A percentile compares a stretch with the other conserved stretches of the same genome.
Conservation (phyloP, 2,329 filamentous ascomycete species). For the Tolypocladium inflatum region DNA sequence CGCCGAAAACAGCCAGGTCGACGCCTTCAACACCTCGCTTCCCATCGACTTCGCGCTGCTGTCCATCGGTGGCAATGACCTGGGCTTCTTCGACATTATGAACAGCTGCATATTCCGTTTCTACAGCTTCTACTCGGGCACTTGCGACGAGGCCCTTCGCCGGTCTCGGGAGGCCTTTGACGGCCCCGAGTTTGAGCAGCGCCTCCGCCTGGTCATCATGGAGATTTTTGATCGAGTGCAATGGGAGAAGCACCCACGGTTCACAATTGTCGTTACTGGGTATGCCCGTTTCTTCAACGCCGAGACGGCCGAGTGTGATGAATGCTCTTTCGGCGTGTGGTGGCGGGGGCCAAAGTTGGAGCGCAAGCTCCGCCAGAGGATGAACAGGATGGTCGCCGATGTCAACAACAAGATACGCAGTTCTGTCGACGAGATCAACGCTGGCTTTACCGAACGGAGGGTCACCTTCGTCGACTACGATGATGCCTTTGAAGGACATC, state of each 20-base stretch:
- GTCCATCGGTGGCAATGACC: slow-evolving; percentile 38
- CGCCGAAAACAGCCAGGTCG: slow-evolving; percentile 29
- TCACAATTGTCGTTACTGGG: slow-evolving; percentile 34
- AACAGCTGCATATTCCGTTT: slow-evolving; percentile 41
- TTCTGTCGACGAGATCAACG: slow-evolving; percentile 26
- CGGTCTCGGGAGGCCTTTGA: slow-evolving; percentile 22
- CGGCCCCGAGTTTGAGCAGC: slow-evolving; percentile 26
- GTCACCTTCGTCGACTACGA: slow-evolving; percentile 38
- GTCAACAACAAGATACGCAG: slow-evolving; percentile 30
- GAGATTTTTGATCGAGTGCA: slow-evolving; percentile 32
- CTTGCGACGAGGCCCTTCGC: slow-evolving; percentile 30
- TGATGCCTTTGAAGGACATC: slow-evolving; percentile 31
- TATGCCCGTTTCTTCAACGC: slow-evolving; percentile 40
- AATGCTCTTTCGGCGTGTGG: slow-evolving; percentile 36
- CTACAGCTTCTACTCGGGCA: slow-evolving; percentile 37
- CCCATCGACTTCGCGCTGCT: slow-evolving; percentile 33
- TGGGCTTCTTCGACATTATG: slow-evolving; percentile 40
- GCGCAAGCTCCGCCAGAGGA: slow-evolving; percentile 23
- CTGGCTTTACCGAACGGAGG: slow-evolving; percentile 23
- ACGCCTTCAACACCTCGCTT: slow-evolving; percentile 26
- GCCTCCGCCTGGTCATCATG: slow-evolving; percentile 26
- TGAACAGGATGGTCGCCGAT: slow-evolving; percentile 34
- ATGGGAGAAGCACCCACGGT: slow-evolving; percentile 34
- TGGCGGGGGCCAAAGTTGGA: slow-evolving; percentile 31
- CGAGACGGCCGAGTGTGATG: slow-evolving; percentile 31